Percentiles rank a stretch among this genome's conserved stretches.
Conservation (phyloP, 768 basidiomycete species). For the Lactarius vividus region DNA sequence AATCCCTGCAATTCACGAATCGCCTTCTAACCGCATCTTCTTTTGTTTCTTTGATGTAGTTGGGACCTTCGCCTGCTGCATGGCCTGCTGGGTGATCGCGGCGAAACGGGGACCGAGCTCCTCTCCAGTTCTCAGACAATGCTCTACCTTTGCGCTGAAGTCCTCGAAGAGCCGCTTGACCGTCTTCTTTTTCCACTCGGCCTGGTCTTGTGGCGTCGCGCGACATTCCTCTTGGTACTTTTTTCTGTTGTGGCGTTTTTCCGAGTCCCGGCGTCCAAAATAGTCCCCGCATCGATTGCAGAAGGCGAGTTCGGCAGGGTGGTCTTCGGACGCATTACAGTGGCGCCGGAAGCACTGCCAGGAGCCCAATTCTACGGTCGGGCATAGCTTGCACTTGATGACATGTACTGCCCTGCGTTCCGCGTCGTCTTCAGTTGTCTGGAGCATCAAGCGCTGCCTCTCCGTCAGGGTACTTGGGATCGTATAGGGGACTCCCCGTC, state of each 20-base stretch:
- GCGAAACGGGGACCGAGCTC: background rate
- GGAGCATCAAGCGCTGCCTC: background rate
- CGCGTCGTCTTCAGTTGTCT: background rate
- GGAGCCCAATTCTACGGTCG: background rate
- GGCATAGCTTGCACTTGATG: slow-evolving; percentile 4
- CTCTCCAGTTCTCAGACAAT: background rate
- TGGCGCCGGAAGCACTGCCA: background rate
- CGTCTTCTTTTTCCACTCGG: background rate
- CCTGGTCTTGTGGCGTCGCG: background rate
- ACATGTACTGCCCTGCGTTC: background rate
- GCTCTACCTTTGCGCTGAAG: background rate
- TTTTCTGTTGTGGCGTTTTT: background rate
- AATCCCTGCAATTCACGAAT: background rate
- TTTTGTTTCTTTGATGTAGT: background rate
- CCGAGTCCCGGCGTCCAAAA: background rate
- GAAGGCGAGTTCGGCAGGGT: background rate
- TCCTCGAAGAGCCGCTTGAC: background rate
- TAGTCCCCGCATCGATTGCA: background rate
- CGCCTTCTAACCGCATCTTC: background rate
- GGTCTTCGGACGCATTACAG: background rate
- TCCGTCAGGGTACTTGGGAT: background rate
- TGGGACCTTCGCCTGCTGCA: background rate
- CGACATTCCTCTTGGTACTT: background rate
- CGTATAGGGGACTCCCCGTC: background rate
- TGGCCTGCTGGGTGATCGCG: background rate